These are phyloP conservation scores for Malus fusca DNA, from an alignment of 306 rosid genomes.

Conservation along the genomic window DNA sequence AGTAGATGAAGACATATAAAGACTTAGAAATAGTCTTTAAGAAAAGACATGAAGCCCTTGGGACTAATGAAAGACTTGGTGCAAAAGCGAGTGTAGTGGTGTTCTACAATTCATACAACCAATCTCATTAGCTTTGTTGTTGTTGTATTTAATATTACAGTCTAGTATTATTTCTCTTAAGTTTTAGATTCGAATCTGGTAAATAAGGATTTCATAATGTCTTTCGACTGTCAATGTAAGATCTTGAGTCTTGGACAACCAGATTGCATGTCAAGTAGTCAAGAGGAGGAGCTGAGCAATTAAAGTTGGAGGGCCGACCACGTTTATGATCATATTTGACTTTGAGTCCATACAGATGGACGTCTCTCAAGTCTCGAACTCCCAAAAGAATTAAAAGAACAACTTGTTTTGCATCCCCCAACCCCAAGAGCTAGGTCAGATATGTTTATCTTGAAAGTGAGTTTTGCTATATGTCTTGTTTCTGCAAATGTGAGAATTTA, in stretches of 20 bases:
- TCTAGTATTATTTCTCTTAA: no score
- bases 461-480: neutral
- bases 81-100: no score
- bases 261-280: neutral
- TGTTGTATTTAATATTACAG: no score
- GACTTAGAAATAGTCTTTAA: no score
- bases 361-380: neutral
- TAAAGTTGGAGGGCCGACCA: constrained; percentile 12
- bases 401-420: neutral
- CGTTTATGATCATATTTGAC: neutral
- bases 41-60: no score
- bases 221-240: neutral
- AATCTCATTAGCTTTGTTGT: no score
- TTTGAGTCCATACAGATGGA: neutral
- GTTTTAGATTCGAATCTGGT: no score
- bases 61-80: no score
- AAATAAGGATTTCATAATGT: no score
- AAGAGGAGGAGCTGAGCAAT: neutral
- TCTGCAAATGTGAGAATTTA: neutral
- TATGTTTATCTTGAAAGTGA: neutral
- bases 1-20: no score
- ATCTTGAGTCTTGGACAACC: neutral
- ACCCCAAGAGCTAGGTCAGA: neutral
- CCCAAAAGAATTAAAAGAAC: neutral
- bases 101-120: no score